Base-by-base conservation (phyloP, 768 basidiomycete species). In the Vararia minispora region DNA sequence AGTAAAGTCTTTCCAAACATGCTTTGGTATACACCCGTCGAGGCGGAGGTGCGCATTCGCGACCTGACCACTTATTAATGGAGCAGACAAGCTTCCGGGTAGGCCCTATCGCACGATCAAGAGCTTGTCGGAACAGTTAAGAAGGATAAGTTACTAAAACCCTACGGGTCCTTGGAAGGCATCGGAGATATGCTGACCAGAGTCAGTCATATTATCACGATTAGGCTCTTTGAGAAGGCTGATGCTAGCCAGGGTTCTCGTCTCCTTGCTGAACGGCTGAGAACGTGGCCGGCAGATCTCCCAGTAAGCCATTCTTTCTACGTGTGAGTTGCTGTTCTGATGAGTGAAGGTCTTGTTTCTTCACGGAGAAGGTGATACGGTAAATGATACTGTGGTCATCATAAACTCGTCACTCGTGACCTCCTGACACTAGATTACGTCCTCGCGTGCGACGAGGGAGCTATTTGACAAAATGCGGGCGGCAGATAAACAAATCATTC, bases 381-480 rank as follows among this genome's bases (percentile, higher is more conserved):
- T 76, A 39, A 18, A 37, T 22, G 6, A 21, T 10, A 6, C 18
- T 23, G 12, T 17, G n/a, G n/a, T n/a, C 13, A 3, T 35, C n/a
- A 26, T 11, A 39, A 21, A 16, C 2, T 9, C 16, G 12, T 32
- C 42, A 28, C 30, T 37, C 16, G 28, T n/a, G n/a, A n/a, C n/a
- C n/a, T n/a, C n/a, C n/a, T n/a, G n/a, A n/a, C n/a, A n/a, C n/a
- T 44, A 80, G 76, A 61, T 81, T 34, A 74, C 77, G 0, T 76
- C 71, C 2, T 52, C 39, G 45, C 63, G 66, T 43, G 72, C 78
- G 4, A 66, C 75, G 0, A 55, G 75, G 44, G 52, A 57, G 13
- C 77, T 85, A 51, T 56, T 65, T 44, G 65, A 71, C 28, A 67
- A 69, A 21, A 56, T 83, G 37, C 28, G 56, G 5, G 71, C 69